Conservation (phyloP, 225 moss, liverwort and hornwort species). For the Marchantia paleacea region DNA sequence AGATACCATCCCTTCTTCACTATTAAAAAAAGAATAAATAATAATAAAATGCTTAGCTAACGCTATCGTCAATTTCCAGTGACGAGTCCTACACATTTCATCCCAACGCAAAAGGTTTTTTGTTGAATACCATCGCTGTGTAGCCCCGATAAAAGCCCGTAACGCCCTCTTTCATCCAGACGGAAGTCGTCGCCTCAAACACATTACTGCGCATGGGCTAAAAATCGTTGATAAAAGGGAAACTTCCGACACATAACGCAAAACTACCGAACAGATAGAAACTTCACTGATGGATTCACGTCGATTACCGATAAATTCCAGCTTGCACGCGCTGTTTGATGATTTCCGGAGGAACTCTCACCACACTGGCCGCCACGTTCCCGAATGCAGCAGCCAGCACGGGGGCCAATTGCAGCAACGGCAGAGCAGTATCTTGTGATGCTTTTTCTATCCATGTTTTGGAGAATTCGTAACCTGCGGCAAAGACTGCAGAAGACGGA, state of each 20-base stretch:
- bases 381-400: slow-evolving; percentile 63
- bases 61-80: too few species aligned
- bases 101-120: too few species aligned
- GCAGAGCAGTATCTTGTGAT: slow-evolving; percentile 28
- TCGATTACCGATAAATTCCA: slow-evolving; percentile 48
- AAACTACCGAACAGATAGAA: neutral
- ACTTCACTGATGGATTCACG: neutral
- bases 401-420: slow-evolving; percentile 55
- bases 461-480: slow-evolving; percentile 67
- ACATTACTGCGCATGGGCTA: slow-evolving; percentile 31
- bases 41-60: too few species aligned
- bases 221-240: neutral
- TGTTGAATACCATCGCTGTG: slow-evolving; percentile 39
- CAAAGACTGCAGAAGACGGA: slow-evolving; percentile 70
- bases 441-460: slow-evolving; percentile 55
- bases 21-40: too few species aligned
- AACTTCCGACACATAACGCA: neutral
- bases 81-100: too few species aligned
- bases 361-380: slow-evolving; percentile 55
- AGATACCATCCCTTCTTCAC: too few species aligned
- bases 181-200: slow-evolving; percentile 45
- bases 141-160: slow-evolving; percentile 68
- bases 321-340: slow-evolving; percentile 81
- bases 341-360: slow-evolving; percentile 73
- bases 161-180: slow-evolving; percentile 52